These are phyloP conservation scores for Mortierella sp. DNA, from an alignment of 371 early-diverging fungal species.

Conservation along the genomic window DNA sequence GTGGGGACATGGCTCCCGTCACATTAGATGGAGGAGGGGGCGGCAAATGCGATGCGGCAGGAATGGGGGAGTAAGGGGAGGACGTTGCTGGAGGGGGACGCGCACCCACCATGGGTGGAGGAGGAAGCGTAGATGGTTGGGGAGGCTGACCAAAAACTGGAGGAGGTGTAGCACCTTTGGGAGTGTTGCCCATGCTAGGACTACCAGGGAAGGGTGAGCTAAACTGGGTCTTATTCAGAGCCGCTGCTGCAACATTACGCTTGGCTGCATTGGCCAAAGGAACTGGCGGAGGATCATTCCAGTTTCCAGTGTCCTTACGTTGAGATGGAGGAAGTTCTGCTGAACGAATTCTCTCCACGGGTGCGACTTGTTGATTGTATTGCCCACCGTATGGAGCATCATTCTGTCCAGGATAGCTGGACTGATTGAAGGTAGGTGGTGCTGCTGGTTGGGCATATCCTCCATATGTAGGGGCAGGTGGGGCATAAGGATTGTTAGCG, in stretches of 20 bases:
- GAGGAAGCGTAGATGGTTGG: slow-evolving; percentile 35
- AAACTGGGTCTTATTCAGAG: slow-evolving; percentile 51
- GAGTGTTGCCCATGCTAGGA: slow-evolving; percentile 31
- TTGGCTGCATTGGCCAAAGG: slow-evolving; percentile 39
- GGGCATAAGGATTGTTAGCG: slow-evolving; percentile 38
- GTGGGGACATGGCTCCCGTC: slow-evolving; percentile 50
- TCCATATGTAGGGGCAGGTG: slow-evolving; percentile 39
- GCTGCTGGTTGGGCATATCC: slow-evolving; percentile 42
- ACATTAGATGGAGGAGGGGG: slow-evolving; percentile 48
- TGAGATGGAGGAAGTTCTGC: slow-evolving; percentile 56
- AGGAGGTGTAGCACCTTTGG: slow-evolving; percentile 44
- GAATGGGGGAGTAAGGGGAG: slow-evolving; percentile 48
- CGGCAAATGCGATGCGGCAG: slow-evolving; percentile 52
- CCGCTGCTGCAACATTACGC: slow-evolving; percentile 28
- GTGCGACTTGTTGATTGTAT: slow-evolving; percentile 50
- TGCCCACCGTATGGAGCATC: slow-evolving; percentile 36
- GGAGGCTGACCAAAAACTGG: slow-evolving; percentile 47
- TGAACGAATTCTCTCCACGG: slow-evolving; percentile 50
- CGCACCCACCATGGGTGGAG: slow-evolving; percentile 47
- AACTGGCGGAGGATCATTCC: slow-evolving; percentile 71
- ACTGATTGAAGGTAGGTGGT: slow-evolving; percentile 43
- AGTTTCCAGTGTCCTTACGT: slow-evolving; percentile 59
- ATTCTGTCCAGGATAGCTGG: slow-evolving; percentile 35
- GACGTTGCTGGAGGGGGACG: slow-evolving; percentile 38
- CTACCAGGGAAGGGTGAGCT: slow-evolving; percentile 58